Percentiles rank a stretch among this genome's conserved stretches.
Evolutionary conservation across 495 filamentous ascomycete species (phyloP).

Genomic region (Pseudoneurospora amorphoporcata): DNA sequence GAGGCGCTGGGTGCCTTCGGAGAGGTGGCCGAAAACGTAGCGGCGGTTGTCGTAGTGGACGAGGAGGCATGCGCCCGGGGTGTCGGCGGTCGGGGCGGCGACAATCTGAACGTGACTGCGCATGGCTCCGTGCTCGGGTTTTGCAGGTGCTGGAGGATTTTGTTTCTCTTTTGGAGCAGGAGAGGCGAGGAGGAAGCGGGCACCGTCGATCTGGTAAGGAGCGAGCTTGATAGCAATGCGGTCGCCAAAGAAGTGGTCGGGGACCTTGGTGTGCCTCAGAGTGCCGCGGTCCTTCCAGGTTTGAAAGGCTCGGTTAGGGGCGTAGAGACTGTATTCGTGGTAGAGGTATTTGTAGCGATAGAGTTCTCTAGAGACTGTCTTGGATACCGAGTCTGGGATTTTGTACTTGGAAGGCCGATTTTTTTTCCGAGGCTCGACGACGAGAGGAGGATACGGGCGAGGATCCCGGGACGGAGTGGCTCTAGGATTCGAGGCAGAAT

Average conservation of each 20-base stretch:
- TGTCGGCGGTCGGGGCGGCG: conserved; percentile 81
- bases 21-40: conserved; percentile 78
- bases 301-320: neutral
- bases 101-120: conserved; percentile 59
- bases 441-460: neutral
- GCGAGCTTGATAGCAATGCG: neutral
- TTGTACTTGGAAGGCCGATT: neutral
- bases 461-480: neutral
- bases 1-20: conserved; percentile 80
- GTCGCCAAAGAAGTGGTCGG: neutral
- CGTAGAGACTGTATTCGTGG: neutral
- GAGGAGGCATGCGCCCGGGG: conserved; percentile 64
- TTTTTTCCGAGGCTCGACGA: neutral
- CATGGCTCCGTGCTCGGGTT: conserved; percentile 38
- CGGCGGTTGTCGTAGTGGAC: conserved; percentile 70
- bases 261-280: neutral
- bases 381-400: neutral
- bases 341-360: neutral
- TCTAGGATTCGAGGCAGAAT: neutral
- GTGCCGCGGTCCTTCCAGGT: neutral
- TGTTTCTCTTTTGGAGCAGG: neutral
- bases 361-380: neutral
- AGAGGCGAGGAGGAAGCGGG: neutral
- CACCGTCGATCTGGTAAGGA: neutral
- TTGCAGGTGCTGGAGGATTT: neutral